These are phyloP conservation scores for Tetradesmus lagerheimii DNA, from an alignment of 139 green algal species.

Conservation along the genomic window DNA sequence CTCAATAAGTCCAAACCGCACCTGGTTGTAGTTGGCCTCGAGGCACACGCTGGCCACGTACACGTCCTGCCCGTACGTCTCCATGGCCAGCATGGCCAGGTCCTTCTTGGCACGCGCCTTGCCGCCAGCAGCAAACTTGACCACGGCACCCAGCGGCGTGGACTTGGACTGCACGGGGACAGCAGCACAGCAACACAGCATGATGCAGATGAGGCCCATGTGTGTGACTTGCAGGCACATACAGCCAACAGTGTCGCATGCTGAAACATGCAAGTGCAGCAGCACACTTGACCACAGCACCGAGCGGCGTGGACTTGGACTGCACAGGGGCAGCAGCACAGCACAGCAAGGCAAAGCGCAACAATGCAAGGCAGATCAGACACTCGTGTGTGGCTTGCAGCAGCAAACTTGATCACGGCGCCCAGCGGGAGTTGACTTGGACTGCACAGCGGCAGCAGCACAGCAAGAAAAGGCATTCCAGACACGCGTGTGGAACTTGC, in stretches of 20 bases:
- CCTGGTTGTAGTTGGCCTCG: constrained; percentile 70
- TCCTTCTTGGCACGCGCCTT: constrained; percentile 71
- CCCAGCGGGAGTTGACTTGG: constrained; percentile 70
- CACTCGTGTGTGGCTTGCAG: too few relatives aligned
- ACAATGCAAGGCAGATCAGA: too few relatives aligned
- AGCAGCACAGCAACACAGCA: neutral
- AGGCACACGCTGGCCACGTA: constrained; percentile 66
- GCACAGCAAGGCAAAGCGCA: too few relatives aligned
- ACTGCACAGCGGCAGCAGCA: neutral
- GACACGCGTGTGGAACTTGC: too few relatives aligned
- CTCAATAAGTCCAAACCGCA: too few relatives aligned
- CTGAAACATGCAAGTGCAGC: too few relatives aligned
- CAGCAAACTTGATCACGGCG: constrained; percentile 70
- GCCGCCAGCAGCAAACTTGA: constrained; percentile 72
- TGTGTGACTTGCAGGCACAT: too few relatives aligned
- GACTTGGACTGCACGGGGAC: constrained; percentile 57
- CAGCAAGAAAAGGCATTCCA: too few relatives aligned
- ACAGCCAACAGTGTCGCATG: too few relatives aligned
- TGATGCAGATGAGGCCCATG: neutral
- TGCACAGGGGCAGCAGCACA: neutral
- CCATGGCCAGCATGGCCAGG: constrained; percentile 55
- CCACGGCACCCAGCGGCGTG: constrained; percentile 65
- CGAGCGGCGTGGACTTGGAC: constrained; percentile 70
- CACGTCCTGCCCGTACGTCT: constrained; percentile 61
- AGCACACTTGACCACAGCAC: constrained; percentile 69